Evolutionary conservation across 805 yeast species (phyloP).

Genomic region (Pichia paraexigua): DNA sequence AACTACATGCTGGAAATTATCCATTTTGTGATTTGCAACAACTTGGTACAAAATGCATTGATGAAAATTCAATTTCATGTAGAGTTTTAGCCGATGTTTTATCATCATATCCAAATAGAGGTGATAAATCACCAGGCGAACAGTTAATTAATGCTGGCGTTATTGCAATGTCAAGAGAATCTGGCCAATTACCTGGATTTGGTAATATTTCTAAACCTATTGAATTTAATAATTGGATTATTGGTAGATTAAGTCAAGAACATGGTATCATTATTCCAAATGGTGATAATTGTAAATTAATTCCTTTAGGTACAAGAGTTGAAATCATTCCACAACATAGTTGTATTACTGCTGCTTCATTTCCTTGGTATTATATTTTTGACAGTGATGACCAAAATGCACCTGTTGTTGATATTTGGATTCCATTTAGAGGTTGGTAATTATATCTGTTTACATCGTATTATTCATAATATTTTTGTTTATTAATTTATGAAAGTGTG

Average conservation of each 20-base stretch:
- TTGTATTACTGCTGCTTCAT: conserved; percentile 63
- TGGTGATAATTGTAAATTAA: conserved; percentile 26
- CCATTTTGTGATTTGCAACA: conserved; percentile 71
- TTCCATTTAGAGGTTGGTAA: conserved; percentile 19
- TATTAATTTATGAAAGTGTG: background rate
- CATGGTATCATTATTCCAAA: conserved; percentile 65
- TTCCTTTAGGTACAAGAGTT: conserved; percentile 49
- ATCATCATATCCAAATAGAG: conserved; percentile 51
- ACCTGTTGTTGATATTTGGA: conserved; percentile 22
- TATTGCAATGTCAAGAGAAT: conserved; percentile 58
- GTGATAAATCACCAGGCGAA: conserved; percentile 46
- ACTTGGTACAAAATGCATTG: conserved; percentile 56
- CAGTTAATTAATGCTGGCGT: conserved; percentile 67
- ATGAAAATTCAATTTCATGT: conserved; percentile 38
- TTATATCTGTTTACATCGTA: background rate
- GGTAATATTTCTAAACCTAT: conserved; percentile 36
- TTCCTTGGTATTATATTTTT: conserved; percentile 47
- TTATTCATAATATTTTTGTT: conserved; percentile 15
- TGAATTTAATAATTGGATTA: conserved; percentile 44
- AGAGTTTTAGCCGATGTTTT: conserved; percentile 51
- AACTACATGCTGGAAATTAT: conserved; percentile 78
- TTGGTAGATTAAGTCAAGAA: conserved; percentile 68
- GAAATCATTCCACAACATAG: conserved; percentile 61
- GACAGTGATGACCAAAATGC: conserved; percentile 34
- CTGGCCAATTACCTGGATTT: conserved; percentile 50